These are phyloP conservation scores for Apiospora rasikravindrae DNA, from an alignment of 2,329 filamentous ascomycete species.

Conservation along the genomic window DNA sequence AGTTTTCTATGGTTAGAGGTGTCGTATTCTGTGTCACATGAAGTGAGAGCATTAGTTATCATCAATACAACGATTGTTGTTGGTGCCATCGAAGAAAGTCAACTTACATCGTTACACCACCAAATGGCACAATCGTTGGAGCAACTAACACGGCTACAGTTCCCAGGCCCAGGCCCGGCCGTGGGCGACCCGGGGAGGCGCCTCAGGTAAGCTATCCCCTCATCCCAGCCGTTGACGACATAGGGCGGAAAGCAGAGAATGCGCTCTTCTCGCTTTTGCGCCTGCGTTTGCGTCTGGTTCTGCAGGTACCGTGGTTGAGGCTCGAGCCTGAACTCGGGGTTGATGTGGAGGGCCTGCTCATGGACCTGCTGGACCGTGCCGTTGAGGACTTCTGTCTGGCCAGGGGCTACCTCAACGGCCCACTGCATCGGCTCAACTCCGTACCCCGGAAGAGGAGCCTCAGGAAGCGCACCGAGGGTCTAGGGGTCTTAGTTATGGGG, in stretches of 20 bases:
- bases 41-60: not conserved
- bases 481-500: not conserved
- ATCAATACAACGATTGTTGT: not conserved
- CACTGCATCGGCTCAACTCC: not conserved
- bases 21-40: not conserved
- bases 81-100: not conserved
- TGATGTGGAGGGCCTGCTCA: not conserved
- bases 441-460: not conserved
- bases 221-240: not conserved
- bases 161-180: not conserved
- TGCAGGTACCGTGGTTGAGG: not conserved
- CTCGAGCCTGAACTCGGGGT: not conserved
- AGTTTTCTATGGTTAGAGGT: not conserved
- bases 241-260: not conserved
- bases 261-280: not conserved
- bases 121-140: not conserved
- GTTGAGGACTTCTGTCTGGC: not conserved
- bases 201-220: not conserved
- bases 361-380: not conserved
- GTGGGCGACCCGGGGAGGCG: not conserved
- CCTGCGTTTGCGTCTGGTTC: too few species aligned
- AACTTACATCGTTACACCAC: conserved; percentile 13
- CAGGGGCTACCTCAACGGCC: not conserved
- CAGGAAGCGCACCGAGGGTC: not conserved
- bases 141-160: not conserved